Conservation (phyloP, 176 grass and related monocot species). For the Olyra latifolia region DNA sequence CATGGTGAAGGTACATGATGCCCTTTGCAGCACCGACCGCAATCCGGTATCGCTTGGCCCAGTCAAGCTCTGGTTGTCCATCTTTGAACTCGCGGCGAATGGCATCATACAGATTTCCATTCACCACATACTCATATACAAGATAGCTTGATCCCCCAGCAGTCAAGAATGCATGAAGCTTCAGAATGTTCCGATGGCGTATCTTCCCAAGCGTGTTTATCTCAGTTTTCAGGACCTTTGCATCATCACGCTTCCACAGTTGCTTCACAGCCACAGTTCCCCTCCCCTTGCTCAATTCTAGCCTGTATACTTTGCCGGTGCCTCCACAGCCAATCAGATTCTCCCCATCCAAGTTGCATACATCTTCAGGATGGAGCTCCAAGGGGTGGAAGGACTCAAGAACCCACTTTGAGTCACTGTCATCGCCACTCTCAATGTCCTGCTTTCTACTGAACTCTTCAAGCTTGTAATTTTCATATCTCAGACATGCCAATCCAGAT, state of each 20-base stretch:
- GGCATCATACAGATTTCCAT: constrained; percentile 78
- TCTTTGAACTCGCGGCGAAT: constrained; percentile 58
- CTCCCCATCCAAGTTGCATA: constrained; percentile 51
- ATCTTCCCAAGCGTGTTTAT: constrained; percentile 59
- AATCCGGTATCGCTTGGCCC: constrained; percentile 62
- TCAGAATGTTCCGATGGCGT: constrained; percentile 75
- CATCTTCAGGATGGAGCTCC: constrained; percentile 55
- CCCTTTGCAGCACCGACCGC: constrained; percentile 70
- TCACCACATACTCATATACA: constrained; percentile 66
- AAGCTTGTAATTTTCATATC: constrained; percentile 74
- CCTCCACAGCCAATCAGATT: constrained; percentile 70
- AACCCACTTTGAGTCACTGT: constrained; percentile 55
- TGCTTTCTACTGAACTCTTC: constrained; percentile 49
- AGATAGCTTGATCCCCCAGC: constrained; percentile 52
- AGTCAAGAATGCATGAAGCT: constrained; percentile 63
- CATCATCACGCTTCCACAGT: constrained; percentile 52
- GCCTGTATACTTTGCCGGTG: constrained; percentile 61
- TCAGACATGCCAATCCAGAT: constrained; percentile 53
- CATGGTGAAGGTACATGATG: constrained; percentile 86
- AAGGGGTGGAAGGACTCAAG: constrained; percentile 60
- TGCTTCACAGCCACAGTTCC: constrained; percentile 71
- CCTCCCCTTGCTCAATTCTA: constrained; percentile 62
- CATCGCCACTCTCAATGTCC: constrained; percentile 43
- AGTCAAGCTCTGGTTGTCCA: constrained; percentile 53
- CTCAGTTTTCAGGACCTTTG: constrained; percentile 53